Evolutionary conservation across 805 yeast species (phyloP).

Genomic region (Deakozyma indianensis): DNA sequence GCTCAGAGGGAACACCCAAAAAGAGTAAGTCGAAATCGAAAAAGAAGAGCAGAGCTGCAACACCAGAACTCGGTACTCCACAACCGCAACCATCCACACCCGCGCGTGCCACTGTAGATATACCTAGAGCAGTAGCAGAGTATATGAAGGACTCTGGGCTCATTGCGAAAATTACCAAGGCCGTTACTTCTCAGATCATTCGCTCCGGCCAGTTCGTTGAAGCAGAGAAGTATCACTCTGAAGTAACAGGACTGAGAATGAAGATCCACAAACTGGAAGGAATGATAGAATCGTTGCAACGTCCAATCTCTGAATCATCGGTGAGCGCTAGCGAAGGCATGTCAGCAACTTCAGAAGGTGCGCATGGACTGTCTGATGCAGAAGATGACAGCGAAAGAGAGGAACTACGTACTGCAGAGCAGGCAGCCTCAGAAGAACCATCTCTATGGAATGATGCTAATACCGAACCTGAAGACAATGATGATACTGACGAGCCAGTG

Average conservation of each 20-base stretch:
- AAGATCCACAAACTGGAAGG: neutral
- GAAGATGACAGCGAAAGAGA: neutral
- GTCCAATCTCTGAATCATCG: neutral
- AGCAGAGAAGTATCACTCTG: neutral
- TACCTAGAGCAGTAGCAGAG: neutral
- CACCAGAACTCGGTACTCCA: neutral
- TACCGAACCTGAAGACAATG: neutral
- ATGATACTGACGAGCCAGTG: neutral
- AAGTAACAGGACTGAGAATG: neutral
- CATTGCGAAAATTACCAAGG: neutral
- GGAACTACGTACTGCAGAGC: neutral
- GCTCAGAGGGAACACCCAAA: neutral
- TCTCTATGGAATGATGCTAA: neutral
- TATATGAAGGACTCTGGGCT: neutral
- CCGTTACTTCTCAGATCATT: neutral
- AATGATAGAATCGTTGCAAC: neutral
- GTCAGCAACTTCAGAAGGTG: neutral
- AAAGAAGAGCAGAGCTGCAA: neutral
- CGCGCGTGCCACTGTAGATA: neutral
- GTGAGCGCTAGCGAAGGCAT: neutral
- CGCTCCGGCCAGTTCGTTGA: neutral
- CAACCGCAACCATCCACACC: neutral
- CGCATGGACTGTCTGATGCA: neutral
- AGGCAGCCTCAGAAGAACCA: neutral
- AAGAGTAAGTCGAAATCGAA: neutral